These are phyloP conservation scores for Russula compacta DNA, from an alignment of 768 basidiomycete species.

Conservation along the genomic window DNA sequence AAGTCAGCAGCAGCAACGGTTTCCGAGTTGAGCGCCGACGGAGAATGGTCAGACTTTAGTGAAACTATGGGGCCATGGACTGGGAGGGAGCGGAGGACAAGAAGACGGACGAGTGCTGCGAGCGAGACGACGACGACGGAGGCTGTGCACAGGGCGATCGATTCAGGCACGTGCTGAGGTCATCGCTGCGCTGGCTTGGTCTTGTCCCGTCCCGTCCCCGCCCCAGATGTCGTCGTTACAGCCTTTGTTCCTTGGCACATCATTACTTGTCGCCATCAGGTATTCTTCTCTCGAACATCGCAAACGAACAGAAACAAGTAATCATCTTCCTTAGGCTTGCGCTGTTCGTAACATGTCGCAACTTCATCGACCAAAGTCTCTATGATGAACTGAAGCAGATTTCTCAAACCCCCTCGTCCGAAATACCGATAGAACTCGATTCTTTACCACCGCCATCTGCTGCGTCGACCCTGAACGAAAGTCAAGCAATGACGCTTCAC, in stretches of 20 bases:
- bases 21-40: constrained; percentile 33
- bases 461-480: constrained; percentile 7
- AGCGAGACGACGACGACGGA: neutral
- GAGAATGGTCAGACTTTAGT: constrained; percentile 43
- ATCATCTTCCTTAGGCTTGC: constrained; percentile 4
- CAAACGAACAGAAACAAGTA: neutral
- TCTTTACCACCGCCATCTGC: constrained; percentile 11
- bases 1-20: constrained; percentile 38
- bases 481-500: constrained; percentile 27
- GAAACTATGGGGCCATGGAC: constrained; percentile 28
- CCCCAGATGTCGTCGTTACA: neutral
- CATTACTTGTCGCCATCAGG: neutral
- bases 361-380: constrained; percentile 13
- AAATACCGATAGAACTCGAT: constrained; percentile 8
- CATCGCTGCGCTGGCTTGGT: too few species aligned
- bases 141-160: neutral
- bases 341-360: constrained; percentile 17
- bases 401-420: neutral
- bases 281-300: neutral
- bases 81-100: neutral
- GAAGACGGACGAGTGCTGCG: neutral
- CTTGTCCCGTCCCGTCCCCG: neutral
- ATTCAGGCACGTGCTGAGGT: neutral
- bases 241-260: neutral
- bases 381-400: constrained; percentile 18